Percentiles rank a stretch among this genome's conserved stretches.
phyloP scores from a whole-genome alignment of 2,329 filamentous ascomycete species.

The Lachnellula suecica region DNA sequence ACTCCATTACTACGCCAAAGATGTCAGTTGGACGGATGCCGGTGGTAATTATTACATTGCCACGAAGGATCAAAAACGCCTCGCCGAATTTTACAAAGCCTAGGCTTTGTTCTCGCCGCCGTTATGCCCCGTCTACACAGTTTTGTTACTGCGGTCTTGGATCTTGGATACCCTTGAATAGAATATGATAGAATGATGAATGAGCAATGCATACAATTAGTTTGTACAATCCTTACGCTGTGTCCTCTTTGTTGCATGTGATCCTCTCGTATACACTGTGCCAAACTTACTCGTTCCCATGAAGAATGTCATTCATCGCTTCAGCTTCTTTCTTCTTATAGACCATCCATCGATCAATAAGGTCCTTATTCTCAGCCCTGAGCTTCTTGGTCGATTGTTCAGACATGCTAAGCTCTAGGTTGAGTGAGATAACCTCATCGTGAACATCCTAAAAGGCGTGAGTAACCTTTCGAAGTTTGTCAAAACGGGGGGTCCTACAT shows the following conservation, averaged over 20 bases:
- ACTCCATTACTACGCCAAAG: conserved; percentile 63
- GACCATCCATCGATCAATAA: conserved; percentile 90
- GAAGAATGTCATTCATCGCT: conserved; percentile 69
- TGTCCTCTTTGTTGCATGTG: conserved; percentile 8
- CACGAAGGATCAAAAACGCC: conserved; percentile 50
- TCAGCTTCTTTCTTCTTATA: conserved; percentile 84
- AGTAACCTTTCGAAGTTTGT: conserved; percentile 8
- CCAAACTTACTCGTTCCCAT: not conserved
- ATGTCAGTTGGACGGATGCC: conserved; percentile 88
- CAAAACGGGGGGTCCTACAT: conserved; percentile 48
- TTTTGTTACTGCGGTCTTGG: not conserved
- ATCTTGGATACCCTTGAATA: not conserved
- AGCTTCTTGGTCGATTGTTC: conserved; percentile 74
- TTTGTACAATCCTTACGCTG: not conserved
- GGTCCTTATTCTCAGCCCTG: conserved; percentile 79
- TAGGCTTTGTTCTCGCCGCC: not conserved
- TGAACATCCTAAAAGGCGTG: conserved; percentile 65
- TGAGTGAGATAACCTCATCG: conserved; percentile 86
- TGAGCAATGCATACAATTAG: not conserved
- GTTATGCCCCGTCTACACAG: no score
- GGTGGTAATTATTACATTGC: conserved; percentile 88
- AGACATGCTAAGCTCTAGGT: conserved; percentile 83
- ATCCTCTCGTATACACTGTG: not conserved
- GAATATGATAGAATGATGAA: no score
- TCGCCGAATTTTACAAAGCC: conserved; percentile 1